Conservation (phyloP, 73 alveolate species). For the Tetrahymena thermophila region DNA sequence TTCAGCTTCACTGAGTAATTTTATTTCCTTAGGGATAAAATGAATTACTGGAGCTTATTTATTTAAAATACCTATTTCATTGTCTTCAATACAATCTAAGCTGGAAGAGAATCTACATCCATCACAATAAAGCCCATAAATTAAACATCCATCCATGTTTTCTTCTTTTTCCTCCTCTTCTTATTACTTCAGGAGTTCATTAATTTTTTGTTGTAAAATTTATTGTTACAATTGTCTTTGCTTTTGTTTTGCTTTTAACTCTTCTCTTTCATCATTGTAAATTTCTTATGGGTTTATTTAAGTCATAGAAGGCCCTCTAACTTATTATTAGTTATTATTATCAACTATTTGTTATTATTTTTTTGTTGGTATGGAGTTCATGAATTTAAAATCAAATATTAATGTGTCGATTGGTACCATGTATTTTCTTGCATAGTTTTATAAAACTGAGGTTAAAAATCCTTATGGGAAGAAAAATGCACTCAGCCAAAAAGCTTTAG, state of each 20-base stretch:
- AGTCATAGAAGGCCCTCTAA: not conserved
- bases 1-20: not conserved
- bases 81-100: constrained; percentile 62
- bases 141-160: constrained; percentile 64
- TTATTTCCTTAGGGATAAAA: constrained; percentile 66
- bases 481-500: constrained; percentile 84
- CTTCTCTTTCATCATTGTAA: not conserved
- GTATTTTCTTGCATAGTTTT: constrained; percentile 88
- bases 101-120: constrained; percentile 93
- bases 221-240: not conserved
- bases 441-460: constrained; percentile 84
- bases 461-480: constrained; percentile 96
- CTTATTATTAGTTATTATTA: not conserved
- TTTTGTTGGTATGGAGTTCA: constrained; percentile 41
- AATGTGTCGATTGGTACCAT: constrained; percentile 88
- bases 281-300: not conserved
- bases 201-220: not conserved
- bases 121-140: constrained; percentile 88
- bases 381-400: constrained; percentile 67
- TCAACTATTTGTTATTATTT: not conserved
- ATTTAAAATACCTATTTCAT: constrained; percentile 71
- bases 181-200: not conserved
- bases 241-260: not conserved
- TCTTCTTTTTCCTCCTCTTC: not conserved
- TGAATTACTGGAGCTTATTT: constrained; percentile 83